These are phyloP conservation scores for Chaetomium olivaceum DNA, from an alignment of 2,329 filamentous ascomycete species.

Conservation along the genomic window DNA sequence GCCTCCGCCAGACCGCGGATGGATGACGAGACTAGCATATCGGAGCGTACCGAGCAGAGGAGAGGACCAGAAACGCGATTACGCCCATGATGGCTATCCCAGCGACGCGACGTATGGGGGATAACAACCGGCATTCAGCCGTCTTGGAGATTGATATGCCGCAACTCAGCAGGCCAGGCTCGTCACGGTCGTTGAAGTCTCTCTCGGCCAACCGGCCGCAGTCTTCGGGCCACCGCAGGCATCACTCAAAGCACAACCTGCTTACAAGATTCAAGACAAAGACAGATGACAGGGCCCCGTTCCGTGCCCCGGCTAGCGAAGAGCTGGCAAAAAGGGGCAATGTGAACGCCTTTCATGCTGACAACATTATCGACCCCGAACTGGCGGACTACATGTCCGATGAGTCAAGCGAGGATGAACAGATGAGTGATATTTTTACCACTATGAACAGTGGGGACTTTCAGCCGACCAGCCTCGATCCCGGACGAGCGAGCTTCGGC, in stretches of 20 bases:
- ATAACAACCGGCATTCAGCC: slow-evolving; percentile 82
- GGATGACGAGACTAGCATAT: slow-evolving; percentile 45
- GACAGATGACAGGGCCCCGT: slow-evolving; percentile 81
- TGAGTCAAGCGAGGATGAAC: slow-evolving; percentile 89
- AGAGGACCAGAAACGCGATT: slow-evolving; percentile 56
- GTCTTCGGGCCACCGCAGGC: slow-evolving; percentile 77
- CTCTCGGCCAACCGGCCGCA: slow-evolving; percentile 68
- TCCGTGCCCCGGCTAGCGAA: slow-evolving; percentile 71
- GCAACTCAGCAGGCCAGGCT: slow-evolving; percentile 85
- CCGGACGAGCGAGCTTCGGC: slow-evolving; percentile 72
- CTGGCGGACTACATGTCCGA: slow-evolving; percentile 95
- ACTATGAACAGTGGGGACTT: slow-evolving; percentile 67
- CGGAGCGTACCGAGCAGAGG: slow-evolving; percentile 46
- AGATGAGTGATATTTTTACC: slow-evolving; percentile 76
- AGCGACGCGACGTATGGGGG: slow-evolving; percentile 64
- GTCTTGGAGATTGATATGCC: slow-evolving; percentile 87
- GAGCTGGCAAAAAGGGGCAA: slow-evolving; percentile 65
- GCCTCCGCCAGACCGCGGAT: slow-evolving; percentile 41
- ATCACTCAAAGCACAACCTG: slow-evolving; percentile 84
- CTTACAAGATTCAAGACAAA: slow-evolving; percentile 72
- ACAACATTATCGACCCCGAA: slow-evolving; percentile 98
- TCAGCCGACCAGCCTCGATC: slow-evolving; percentile 67
- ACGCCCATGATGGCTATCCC: slow-evolving; percentile 73
- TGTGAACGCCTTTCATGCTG: slow-evolving; percentile 91
- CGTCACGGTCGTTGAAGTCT: slow-evolving; percentile 84